Evolutionary conservation across 257 asterid genomes (phyloP).

Genomic region (Fraxinus americana): DNA sequence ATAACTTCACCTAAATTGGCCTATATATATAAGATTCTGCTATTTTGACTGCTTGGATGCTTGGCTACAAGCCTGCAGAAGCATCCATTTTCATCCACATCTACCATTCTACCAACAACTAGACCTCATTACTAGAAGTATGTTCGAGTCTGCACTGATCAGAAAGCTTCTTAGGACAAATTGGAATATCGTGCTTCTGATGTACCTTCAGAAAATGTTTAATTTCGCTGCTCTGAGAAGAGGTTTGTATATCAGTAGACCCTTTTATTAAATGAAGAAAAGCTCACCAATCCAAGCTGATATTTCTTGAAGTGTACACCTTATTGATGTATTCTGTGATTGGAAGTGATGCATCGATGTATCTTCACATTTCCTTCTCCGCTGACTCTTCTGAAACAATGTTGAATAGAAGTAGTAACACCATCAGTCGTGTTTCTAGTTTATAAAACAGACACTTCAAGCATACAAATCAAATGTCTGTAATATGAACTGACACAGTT

Average conservation of each 20-base stretch:
- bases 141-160: not conserved
- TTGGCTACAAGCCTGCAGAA: not conserved
- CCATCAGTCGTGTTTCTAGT: not conserved
- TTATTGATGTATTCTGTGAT: constrained; percentile 76
- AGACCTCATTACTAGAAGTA: not conserved
- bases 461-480: not conserved
- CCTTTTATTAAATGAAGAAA: not conserved
- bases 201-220: not conserved
- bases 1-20: constrained; percentile 14
- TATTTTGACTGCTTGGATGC: not conserved
- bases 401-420: not conserved
- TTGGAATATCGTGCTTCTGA: not conserved
- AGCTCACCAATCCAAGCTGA: constrained; percentile 80
- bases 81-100: not conserved
- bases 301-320: constrained; percentile 61
- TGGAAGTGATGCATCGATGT: constrained; percentile 74
- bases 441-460: not conserved
- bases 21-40: constrained; percentile 8
- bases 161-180: not conserved
- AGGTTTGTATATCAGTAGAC: not conserved
- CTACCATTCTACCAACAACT: no score
- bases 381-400: constrained; percentile 67
- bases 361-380: constrained; percentile 72
- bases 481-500: not conserved
- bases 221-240: not conserved